Base-by-base conservation (phyloP, 164 flowering plant genomes). In the Piper betle region DNA sequence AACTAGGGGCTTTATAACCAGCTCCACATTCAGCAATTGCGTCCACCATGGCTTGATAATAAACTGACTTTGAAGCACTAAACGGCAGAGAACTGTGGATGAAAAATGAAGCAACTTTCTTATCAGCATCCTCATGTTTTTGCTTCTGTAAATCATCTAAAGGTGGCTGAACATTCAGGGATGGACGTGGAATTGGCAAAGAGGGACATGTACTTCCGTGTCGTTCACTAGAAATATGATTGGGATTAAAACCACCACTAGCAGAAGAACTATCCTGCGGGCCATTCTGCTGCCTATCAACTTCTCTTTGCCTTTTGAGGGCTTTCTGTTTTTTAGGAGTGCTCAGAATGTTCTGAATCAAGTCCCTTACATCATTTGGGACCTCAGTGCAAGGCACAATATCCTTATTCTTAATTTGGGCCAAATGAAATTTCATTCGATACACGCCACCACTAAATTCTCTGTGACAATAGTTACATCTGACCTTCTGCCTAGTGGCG, bases 401-500 rank as follows among this genome's bases (percentile, higher is more conserved):
- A 62, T 83, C 87, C 72, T 83, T 83, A 74, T 85, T 83, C 69
- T 79, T 81, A 46, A 83, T 83, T 72, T 83, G 91, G 60, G 87
- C 91, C 60, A 85, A 74, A 75, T 83, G 87, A 68, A 83, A 83
- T 58, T 85, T 85, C 86, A 85, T 83, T 63, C 91, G 65, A 62
- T 85, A 85, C 58, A 85, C 87, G 43, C 91, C 87, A 64, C 91
- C 84, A 70, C 86, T 81, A 67, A 83, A 85, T 60, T 81, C 86
- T 64, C 83, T 63, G 12, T 74, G 81, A 63, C 87, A 85, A 67
- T 85, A 85, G 69, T 85, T 83, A 69, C 91, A 85, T 57, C 79
- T 68, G 53, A 85, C 91, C 73, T 85, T 85, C 69, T 83, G 87
- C 65, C 73, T 76, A 25, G 83, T 78, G 68, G 87, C 84, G 73